These are phyloP conservation scores for Phytophthora multivora DNA, from an alignment of 352 stramenopile genomes.

Conservation along the genomic window DNA sequence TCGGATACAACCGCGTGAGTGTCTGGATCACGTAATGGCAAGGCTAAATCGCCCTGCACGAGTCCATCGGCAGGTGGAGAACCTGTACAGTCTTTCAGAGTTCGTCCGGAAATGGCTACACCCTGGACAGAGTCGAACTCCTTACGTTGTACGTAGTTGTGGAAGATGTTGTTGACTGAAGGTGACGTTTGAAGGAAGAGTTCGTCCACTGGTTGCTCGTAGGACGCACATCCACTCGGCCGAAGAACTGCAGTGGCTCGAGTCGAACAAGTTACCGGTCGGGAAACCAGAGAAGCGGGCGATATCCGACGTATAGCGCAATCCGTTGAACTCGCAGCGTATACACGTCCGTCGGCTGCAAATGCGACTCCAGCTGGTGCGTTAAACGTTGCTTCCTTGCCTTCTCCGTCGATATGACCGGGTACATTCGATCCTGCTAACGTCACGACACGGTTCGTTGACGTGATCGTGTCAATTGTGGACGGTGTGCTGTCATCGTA, in stretches of 20 bases:
- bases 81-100: slow-evolving; percentile 92
- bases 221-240: slow-evolving; percentile 94
- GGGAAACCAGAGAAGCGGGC: slow-evolving; percentile 68
- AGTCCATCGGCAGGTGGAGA: slow-evolving; percentile 85
- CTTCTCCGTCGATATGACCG: slow-evolving; percentile 85
- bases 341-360: slow-evolving; percentile 86
- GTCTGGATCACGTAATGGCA: slow-evolving; percentile 34
- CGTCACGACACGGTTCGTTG: slow-evolving; percentile 84
- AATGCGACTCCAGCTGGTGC: slow-evolving; percentile 89
- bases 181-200: slow-evolving; percentile 81
- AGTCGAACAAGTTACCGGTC: slow-evolving; percentile 77
- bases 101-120: slow-evolving; percentile 59
- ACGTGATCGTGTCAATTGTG: slow-evolving; percentile 69
- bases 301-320: slow-evolving; percentile 91
- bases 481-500: slow-evolving; percentile 65
- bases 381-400: slow-evolving; percentile 89
- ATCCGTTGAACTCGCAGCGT: slow-evolving; percentile 89
- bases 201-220: slow-evolving; percentile 92
- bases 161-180: slow-evolving; percentile 91
- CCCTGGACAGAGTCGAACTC: slow-evolving; percentile 49
- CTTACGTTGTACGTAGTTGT: slow-evolving; percentile 84
- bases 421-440: slow-evolving; percentile 82
- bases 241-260: slow-evolving; percentile 83
- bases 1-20: slow-evolving; percentile 25
- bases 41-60: slow-evolving; percentile 66